Base-by-base conservation (phyloP, 805 yeast genomes). In the Schwanniomyces pseudopolymorphus region DNA sequence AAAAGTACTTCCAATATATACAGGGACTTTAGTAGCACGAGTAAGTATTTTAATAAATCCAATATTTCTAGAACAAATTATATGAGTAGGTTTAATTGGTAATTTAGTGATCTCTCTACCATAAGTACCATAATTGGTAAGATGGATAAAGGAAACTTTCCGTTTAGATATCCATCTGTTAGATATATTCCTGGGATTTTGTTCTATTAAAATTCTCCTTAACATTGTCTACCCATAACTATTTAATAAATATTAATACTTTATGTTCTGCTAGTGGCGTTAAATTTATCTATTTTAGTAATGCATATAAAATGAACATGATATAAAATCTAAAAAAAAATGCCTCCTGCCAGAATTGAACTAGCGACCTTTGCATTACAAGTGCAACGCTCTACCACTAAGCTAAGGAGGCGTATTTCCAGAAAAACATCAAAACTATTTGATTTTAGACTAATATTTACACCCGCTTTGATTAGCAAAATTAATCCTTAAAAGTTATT, bases 321-420 rank as follows among this genome's bases (percentile, higher is more conserved):
- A 38, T 21, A 4, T 22, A 66, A 53, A 40, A 56, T 48, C 28
- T 82, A 31, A 31, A 31, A 31, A 31, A 14, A 14, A 14, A 31
- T 31, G 89, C 89, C 89, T 70, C 80, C 79, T 84, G 87, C 86
- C 89, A 83, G 89, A 83, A 82, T 84, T 83, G 89, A 84, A 84
- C 90, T 85, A 84, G 88, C 89, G 92, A 85, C 89, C 92, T 85
- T 85, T 85, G 94, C 95, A 87, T 87, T 89, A 89, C 96, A 89
- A 89, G 96, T 89, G 96, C 96, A 86, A 87, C 96, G 96, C 96
- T 88, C 94, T 89, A 87, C 96, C 96, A 87, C 96, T 89, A 87
- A 88, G 96, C 96, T 88, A 88, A 88, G 80, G 83, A 79, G 96
- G 96, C 96, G 42, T 43, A 46, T 31, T 14, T n/a, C n/a, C n/a